Percentiles rank a stretch among this genome's conserved stretches.
These are phyloP conservation scores for Thymus mandschuricus DNA, from an alignment of 257 asterid species.

Conservation along the genomic window DNA sequence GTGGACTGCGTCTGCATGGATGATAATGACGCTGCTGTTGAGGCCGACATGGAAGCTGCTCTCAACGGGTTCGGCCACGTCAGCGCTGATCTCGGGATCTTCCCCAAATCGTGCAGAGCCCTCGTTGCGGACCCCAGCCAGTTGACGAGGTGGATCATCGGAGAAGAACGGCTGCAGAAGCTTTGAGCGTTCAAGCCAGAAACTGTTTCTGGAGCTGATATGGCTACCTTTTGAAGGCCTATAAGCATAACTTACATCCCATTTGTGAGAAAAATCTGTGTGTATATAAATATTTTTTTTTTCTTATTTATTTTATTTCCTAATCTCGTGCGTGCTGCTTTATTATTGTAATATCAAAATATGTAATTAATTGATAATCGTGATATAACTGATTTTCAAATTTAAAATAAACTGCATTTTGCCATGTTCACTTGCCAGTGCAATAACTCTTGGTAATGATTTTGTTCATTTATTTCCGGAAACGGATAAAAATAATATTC, in stretches of 20 bases:
- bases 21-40: constrained; percentile 53
- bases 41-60: constrained; percentile 83
- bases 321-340: neutral
- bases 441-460: neutral
- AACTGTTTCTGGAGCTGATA: neutral
- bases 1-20: constrained; percentile 59
- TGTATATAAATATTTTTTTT: neutral
- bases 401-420: too few species aligned
- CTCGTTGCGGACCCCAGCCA: constrained; percentile 85
- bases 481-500: neutral
- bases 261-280: neutral
- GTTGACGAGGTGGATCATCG: constrained; percentile 87
- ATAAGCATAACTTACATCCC: neutral
- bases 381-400: too few species aligned
- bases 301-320: neutral
- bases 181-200: constrained; percentile 26
- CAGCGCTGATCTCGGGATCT: constrained; percentile 79
- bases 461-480: neutral
- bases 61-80: constrained; percentile 51
- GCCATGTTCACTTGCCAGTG: too few species aligned
- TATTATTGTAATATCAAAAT: neutral
- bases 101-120: constrained; percentile 79
- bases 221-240: constrained; percentile 12
- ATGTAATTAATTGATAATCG: neutral
- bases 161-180: constrained; percentile 72